Conservation (phyloP, 2,329 filamentous ascomycete species). For the Monosporascus sp. region DNA sequence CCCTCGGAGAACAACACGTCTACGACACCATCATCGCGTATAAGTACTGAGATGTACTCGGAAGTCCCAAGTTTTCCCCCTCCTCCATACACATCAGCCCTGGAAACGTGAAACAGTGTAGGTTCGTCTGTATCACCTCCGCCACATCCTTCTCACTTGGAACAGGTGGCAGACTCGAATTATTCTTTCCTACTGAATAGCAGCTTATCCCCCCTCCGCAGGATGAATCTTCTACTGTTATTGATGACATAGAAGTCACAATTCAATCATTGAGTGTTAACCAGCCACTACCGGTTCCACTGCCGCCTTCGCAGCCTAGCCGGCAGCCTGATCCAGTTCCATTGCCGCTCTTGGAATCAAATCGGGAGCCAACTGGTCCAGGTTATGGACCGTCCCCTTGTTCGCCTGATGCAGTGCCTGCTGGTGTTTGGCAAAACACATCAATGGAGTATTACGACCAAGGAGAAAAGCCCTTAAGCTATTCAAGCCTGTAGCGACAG, state of each 20-base stretch:
- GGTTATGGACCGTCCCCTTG: no score
- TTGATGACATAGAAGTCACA: background rate
- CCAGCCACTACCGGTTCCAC: background rate
- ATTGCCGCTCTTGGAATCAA: no score
- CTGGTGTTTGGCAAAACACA: background rate
- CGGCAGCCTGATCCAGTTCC: no score
- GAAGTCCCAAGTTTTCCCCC: constrained; percentile 2
- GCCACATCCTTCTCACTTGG: background rate
- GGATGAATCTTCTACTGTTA: background rate
- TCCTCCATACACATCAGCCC: constrained; percentile 5
- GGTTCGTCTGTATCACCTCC: background rate
- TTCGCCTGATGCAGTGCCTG: no score
- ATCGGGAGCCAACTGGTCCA: no score
- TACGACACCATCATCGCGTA: background rate
- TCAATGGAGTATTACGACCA: background rate
- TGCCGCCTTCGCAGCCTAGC: background rate
- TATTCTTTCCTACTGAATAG: background rate
- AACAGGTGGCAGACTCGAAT: background rate
- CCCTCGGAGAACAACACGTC: background rate
- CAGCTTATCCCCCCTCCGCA: background rate
- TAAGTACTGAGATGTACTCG: background rate
- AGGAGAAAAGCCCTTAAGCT: constrained; percentile 11
- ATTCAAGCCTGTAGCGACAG: constrained; percentile 25
- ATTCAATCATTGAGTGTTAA: background rate
- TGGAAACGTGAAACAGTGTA: background rate